These are phyloP conservation scores for Ensete ventricosum DNA, from an alignment of 176 grass and related monocot genomes.

Conservation along the genomic window DNA sequence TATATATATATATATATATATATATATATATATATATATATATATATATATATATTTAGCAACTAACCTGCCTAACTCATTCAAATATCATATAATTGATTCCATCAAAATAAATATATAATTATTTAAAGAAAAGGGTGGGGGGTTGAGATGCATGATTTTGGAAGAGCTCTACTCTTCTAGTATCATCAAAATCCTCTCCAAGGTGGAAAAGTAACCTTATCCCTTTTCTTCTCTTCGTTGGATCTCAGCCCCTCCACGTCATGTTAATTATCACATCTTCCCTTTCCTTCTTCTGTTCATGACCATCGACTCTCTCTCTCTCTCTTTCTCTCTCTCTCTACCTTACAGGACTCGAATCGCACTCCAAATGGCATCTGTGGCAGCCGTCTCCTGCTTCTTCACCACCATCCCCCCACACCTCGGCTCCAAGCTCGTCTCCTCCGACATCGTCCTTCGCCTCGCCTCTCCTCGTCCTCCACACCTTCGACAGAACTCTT, in stretches of 20 bases:
- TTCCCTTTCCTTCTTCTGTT: neutral
- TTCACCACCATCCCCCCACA: constrained; percentile 34
- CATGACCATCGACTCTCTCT: neutral
- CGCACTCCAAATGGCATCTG: constrained; percentile 1
- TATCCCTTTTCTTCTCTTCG: constrained; percentile 32
- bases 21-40: too few species aligned
- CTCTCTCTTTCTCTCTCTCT: neutral
- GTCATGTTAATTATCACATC: constrained; percentile 9
- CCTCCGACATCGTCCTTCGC: constrained; percentile 5
- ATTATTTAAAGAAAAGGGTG: too few species aligned
- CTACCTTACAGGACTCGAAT: neutral
- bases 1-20: too few species aligned
- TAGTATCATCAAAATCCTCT: too few species aligned
- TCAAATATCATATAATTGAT: too few species aligned
- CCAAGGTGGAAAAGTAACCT: neutral
- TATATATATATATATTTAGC: too few species aligned
- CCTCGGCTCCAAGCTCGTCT: constrained; percentile 10
- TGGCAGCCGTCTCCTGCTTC: constrained; percentile 37
- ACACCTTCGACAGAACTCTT: neutral
- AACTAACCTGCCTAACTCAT: too few species aligned
- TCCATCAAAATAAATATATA: too few species aligned
- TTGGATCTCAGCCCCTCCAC: constrained; percentile 47
- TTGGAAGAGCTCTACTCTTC: too few species aligned
- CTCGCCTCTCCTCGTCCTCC: neutral
- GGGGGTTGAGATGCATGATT: too few species aligned